Percentiles rank a stretch among this genome's conserved stretches.
Conservation (phyloP, 106 monocot genomes). For the Dendrobium officinale region DNA sequence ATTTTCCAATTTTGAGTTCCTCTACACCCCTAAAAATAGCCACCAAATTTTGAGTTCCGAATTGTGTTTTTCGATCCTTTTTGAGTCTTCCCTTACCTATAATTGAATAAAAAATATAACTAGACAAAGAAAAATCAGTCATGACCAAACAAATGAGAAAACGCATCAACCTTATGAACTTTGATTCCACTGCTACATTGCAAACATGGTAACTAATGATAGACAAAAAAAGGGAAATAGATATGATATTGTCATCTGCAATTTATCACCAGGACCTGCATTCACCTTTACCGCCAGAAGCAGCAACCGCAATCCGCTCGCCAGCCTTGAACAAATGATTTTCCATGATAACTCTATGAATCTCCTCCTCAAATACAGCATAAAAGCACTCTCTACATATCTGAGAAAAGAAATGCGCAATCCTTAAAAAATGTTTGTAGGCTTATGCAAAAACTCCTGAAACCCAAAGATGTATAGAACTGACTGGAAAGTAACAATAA, state of each 20-base stretch:
- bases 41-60: too few relatives aligned
- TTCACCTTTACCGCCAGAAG: constrained; percentile 98
- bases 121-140: neutral
- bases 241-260: neutral
- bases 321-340: constrained; percentile 85
- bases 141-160: neutral
- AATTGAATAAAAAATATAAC: neutral
- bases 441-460: neutral
- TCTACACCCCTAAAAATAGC: too few relatives aligned
- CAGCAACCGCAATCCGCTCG: constrained; percentile 86
- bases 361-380: constrained; percentile 86
- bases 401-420: constrained; percentile 27
- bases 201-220: neutral
- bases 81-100: neutral
- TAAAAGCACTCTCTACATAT: constrained; percentile 96
- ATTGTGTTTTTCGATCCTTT: neutral
- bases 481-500: neutral
- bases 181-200: neutral
- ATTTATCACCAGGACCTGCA: neutral
- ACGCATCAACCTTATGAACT: neutral
- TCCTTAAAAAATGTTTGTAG: neutral
- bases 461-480: neutral
- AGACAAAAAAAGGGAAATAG: neutral
- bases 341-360: constrained; percentile 72
- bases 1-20: too few relatives aligned